Percentiles rank a stretch among this genome's conserved stretches.
Conservation (phyloP, 495 filamentous ascomycete genomes). For the Apodospora peruviana region DNA sequence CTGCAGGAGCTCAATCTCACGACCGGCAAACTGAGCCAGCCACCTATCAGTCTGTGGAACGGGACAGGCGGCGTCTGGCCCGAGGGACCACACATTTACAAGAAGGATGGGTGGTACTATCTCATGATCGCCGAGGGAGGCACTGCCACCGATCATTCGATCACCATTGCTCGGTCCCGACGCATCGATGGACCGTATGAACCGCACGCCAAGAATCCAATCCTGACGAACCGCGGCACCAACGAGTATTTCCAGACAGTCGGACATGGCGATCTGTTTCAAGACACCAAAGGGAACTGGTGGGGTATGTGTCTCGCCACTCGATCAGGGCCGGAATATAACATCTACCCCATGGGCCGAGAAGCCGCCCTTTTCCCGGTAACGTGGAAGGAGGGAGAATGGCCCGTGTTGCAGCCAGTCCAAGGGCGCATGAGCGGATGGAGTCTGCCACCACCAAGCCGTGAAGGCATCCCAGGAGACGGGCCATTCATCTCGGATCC, state of each 20-base stretch:
- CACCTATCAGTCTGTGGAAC: conserved; percentile 44
- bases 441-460: conserved; percentile 24
- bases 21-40: conserved; percentile 23
- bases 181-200: conserved; percentile 49
- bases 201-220: conserved; percentile 40
- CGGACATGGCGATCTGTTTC: conserved; percentile 44
- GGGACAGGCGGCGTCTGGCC: conserved; percentile 45
- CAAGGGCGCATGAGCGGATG: conserved; percentile 37
- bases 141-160: conserved; percentile 44
- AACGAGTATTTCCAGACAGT: conserved; percentile 44
- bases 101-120: conserved; percentile 53
- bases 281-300: conserved; percentile 48
- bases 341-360: conserved; percentile 51
- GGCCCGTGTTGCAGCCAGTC: conserved; percentile 37
- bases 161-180: conserved; percentile 42
- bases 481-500: conserved; percentile 33
- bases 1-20: conserved; percentile 39
- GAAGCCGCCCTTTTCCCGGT: conserved; percentile 49
- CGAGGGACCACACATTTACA: conserved; percentile 59
- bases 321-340: conserved; percentile 29
- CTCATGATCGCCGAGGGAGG: conserved; percentile 58
- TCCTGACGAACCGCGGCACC: conserved; percentile 45
- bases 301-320: conserved; percentile 48
- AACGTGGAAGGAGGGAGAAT: conserved; percentile 41
- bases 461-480: conserved; percentile 25